phyloP scores from a whole-genome alignment of 441 rosid species.

The Sinapis alba region DNA sequence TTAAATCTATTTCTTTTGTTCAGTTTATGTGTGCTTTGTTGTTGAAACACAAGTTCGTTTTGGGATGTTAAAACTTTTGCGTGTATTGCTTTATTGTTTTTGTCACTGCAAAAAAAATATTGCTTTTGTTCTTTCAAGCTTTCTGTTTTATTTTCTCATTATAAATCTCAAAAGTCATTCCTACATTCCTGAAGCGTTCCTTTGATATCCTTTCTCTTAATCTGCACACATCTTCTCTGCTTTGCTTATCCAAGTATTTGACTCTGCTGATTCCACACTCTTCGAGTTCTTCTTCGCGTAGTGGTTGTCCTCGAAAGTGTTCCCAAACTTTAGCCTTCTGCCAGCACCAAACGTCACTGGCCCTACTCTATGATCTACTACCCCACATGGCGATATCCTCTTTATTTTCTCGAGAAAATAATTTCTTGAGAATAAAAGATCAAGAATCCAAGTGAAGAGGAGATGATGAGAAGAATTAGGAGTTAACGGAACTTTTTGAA shows the following conservation, averaged over 20 bases:
- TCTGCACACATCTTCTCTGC: conserved; percentile 59
- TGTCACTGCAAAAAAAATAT: conserved; percentile 32
- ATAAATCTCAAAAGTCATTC: background rate
- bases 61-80: conserved; percentile 32
- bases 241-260: conserved; percentile 5
- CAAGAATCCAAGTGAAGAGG: background rate
- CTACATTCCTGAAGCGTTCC: conserved; percentile 25
- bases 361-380: conserved; percentile 17
- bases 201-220: conserved; percentile 45
- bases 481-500: background rate
- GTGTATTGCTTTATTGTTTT: conserved; percentile 36
- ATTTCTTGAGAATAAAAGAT: background rate
- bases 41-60: conserved; percentile 23
- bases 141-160: background rate
- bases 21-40: conserved; percentile 31
- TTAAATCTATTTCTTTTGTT: background rate
- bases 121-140: conserved; percentile 28
- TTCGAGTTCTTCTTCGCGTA: background rate
- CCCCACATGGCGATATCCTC: background rate
- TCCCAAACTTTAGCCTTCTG: conserved; percentile 20
- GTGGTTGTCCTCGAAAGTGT: background rate
- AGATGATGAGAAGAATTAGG: background rate
- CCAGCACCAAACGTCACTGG: background rate
- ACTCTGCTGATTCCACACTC: background rate
- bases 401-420: conserved; percentile 15